These are phyloP conservation scores for Solanum virginianum DNA, from an alignment of 257 asterid genomes.

Conservation along the genomic window DNA sequence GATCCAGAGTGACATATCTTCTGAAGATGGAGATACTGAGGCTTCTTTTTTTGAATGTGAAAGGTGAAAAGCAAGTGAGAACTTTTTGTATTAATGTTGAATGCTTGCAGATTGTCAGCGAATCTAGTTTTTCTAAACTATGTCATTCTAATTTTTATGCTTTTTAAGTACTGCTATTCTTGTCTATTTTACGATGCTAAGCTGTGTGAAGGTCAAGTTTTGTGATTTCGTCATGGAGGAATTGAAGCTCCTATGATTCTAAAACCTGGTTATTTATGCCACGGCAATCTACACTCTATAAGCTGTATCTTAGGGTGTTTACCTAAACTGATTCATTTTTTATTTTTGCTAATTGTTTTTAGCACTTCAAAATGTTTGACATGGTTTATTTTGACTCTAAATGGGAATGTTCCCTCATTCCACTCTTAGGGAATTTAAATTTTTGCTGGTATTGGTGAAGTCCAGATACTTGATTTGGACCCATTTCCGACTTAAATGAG, in stretches of 20 bases:
- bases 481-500: background rate
- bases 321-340: background rate
- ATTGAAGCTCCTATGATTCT: background rate
- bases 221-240: background rate
- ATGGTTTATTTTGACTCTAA: background rate
- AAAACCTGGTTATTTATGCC: background rate
- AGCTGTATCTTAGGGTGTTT: background rate
- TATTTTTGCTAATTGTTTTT: background rate
- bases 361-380: background rate
- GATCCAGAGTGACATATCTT: constrained; percentile 21
- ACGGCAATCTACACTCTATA: background rate
- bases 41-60: constrained; percentile 20
- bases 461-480: background rate
- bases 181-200: background rate
- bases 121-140: background rate
- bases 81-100: constrained; percentile 10
- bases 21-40: constrained; percentile 24
- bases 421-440: background rate
- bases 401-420: background rate
- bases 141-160: background rate
- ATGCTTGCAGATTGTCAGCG: constrained; percentile 3
- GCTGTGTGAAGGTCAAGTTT: background rate
- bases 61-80: constrained; percentile 55
- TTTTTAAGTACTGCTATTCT: background rate
- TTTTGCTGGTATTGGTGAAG: background rate